Evolutionary conservation across 1,139 yeast genomes (phyloP), one percentile per base, ranked within the genome.

Genomic region (Hyphopichia wangnamkhiaoensis): DNA sequence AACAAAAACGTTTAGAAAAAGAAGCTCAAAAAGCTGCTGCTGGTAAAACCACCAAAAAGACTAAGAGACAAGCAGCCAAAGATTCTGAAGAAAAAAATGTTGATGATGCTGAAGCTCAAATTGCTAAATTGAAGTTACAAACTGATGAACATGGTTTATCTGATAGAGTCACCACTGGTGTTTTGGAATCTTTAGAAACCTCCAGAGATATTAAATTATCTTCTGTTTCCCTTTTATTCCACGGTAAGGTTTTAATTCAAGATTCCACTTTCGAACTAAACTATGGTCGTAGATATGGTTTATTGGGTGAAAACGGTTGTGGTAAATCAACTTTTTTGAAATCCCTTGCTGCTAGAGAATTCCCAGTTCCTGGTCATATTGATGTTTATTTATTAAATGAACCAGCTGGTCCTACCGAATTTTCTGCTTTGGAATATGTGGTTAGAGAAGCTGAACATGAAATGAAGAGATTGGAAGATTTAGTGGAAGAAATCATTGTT

Each of bases 111-210:
- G 84, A 89, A 37, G 79, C 84, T 47, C 88, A 82, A 63, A 81
- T 93, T 60, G 88, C 84, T 48, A 84, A 88, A 67, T 76, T 93
- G 69, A 91, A 91, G 67, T 72, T 91, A 59, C 98, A 93, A 70
- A 84, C 87, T 60, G 98, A 93, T 65, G 84, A 87, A 60, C 84
- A 90, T 57, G 98, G 98, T 54, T 63, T 93, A 44, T 88, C 96
- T 33, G 99, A 93, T 67, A 88, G 98, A 76, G 98, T 93, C 49
- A 87, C 94, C 53, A 93, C 98, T 33, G 99, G 98, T 76, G 98
- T 94, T 40, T 75, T 93, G 63, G 93, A 85, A 46, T 88, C 96
- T 37, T 74, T 93, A 63, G 76, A 64, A 32, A 91, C 98, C 17
- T 90, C 98, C 20, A 83, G 98, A 68, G 99, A 93, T 81, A 73